A percentile compares a stretch with the other conserved stretches of the same genome.
phyloP scores from a whole-genome alignment of 108 stramenopile genomes.

The Cyclotella baltica region DNA sequence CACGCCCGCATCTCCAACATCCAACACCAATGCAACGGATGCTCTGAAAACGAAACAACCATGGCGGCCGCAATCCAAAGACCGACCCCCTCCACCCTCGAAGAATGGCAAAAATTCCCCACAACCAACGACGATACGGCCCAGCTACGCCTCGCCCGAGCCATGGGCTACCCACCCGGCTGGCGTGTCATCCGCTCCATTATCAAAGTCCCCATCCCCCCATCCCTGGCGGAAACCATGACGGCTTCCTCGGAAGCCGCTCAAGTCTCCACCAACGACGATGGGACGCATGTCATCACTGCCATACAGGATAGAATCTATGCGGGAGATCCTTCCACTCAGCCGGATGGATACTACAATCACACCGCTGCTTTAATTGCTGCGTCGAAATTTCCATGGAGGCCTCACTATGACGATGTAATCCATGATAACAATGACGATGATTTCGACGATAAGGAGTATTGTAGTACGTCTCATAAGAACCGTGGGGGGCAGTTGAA shows the following conservation, averaged over 20 bases:
- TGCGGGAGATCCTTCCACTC: constrained; percentile 49
- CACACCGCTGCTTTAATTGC: constrained; percentile 47
- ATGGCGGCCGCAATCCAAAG: constrained; percentile 27
- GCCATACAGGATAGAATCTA: constrained; percentile 58
- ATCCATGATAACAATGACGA: constrained; percentile 53
- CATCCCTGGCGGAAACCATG: constrained; percentile 29
- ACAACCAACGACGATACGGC: constrained; percentile 54
- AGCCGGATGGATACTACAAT: constrained; percentile 59
- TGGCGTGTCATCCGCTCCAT: constrained; percentile 80
- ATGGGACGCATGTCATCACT: constrained; percentile 21
- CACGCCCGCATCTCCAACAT: neutral
- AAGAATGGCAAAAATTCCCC: constrained; percentile 52
- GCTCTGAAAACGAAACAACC: neutral
- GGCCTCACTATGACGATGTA: constrained; percentile 57
- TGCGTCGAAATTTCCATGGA: constrained; percentile 47
- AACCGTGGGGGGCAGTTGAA: constrained; percentile 73
- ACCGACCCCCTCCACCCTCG: constrained; percentile 52
- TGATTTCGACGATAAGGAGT: constrained; percentile 54
- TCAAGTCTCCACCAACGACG: constrained; percentile 9
- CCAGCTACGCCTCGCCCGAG: constrained; percentile 66
- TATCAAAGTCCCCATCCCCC: constrained; percentile 42
- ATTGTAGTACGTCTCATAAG: constrained; percentile 50
- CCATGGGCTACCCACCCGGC: constrained; percentile 82
- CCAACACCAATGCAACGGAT: neutral
- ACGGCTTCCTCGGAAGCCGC: constrained; percentile 8